A percentile compares a stretch with the other conserved stretches of the same genome.
Conservation (phyloP, 1,139 yeast genomes). For the Taiozyma onychis region DNA sequence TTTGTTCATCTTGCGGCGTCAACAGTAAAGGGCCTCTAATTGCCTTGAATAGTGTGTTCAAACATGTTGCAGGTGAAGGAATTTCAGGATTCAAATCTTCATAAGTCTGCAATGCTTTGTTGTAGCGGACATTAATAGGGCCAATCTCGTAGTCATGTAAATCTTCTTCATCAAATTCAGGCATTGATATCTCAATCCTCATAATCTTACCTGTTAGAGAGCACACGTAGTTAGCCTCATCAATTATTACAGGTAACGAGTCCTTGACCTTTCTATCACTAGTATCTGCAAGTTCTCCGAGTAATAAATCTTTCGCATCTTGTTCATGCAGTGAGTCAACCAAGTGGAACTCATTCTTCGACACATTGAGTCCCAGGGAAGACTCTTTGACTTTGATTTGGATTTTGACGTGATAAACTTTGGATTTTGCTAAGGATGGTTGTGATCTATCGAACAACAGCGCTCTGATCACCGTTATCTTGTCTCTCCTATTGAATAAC, state of each 20-base stretch:
- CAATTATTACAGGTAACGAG: conserved; percentile 30
- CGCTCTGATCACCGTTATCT: conserved; percentile 24
- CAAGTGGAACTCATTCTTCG: conserved; percentile 27
- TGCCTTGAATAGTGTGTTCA: conserved; percentile 52
- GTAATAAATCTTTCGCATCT: conserved; percentile 31
- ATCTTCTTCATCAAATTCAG: conserved; percentile 33
- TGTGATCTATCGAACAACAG: conserved; percentile 24
- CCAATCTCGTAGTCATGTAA: conserved; percentile 33
- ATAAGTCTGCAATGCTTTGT: conserved; percentile 25
- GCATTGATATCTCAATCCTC: conserved; percentile 37
- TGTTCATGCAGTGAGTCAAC: conserved; percentile 31
- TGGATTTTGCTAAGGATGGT: conserved; percentile 22
- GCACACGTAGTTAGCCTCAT: conserved; percentile 40
- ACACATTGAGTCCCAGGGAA: conserved; percentile 21
- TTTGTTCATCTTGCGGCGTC: conserved; percentile 37
- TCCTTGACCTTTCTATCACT: conserved; percentile 22
- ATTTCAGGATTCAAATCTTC: conserved; percentile 26
- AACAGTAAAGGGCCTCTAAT: conserved; percentile 55
- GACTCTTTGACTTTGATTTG: conserved; percentile 28
- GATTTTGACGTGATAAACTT: conserved; percentile 31
- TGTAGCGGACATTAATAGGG: conserved; percentile 34
- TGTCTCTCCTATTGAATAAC: conserved; percentile 22
- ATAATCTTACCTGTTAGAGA: conserved; percentile 35
- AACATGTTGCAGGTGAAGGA: conserved; percentile 50
- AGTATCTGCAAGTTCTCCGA: conserved; percentile 10